Evolutionary conservation across 129 eudicot species (phyloP), one percentile per base, ranked within the genome.

Genomic region (Smallanthus sonchifolius): DNA sequence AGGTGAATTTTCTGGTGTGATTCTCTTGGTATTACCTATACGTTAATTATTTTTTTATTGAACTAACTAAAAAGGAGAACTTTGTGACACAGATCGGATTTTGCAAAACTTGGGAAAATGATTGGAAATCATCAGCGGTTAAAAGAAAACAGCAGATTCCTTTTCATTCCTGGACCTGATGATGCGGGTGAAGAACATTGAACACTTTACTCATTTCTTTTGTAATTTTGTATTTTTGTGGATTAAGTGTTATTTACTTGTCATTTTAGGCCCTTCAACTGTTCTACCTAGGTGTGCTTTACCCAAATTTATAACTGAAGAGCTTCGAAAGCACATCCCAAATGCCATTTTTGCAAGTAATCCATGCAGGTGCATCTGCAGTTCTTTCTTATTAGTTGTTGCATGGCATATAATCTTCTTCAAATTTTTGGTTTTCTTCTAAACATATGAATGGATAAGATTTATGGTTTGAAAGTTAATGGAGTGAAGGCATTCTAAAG

Each of bases 111-210:
- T 65, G 99, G 99, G 67, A 75, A 86, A 74, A 87, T 88, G 82
- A 88, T 95, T 82, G 97, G 85, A 70, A 70, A 73, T 34, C 91
- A 86, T 86, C 90, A 81, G n/a, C 84, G 96, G 48, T 75, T 95
- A 43, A 87, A 73, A 74, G 96, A 91, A 68, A 81, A 82, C 37
- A 91, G 97, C 67, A 79, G 86, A 83, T 95, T 95, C 56, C 87
- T 95, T 67, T 95, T 95, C 69, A 85, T 95, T 84, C 99, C 99
- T 6, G 97, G 99, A 44, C 99, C 97, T 36, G 88, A 88, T 75
- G 99, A 95, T 72, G 84, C 89, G 71, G 99, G 99, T 91, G 61
- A 42, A 77, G 48, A 63, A 45, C 19, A 62, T 9, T 60, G 16
- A 38, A 60, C 60, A 2, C 48, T 34, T 34, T 16, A 17, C 66